These are phyloP conservation scores for Cylindrotheca fusiformis DNA, from an alignment of 108 stramenopile species.

Conservation along the genomic window DNA sequence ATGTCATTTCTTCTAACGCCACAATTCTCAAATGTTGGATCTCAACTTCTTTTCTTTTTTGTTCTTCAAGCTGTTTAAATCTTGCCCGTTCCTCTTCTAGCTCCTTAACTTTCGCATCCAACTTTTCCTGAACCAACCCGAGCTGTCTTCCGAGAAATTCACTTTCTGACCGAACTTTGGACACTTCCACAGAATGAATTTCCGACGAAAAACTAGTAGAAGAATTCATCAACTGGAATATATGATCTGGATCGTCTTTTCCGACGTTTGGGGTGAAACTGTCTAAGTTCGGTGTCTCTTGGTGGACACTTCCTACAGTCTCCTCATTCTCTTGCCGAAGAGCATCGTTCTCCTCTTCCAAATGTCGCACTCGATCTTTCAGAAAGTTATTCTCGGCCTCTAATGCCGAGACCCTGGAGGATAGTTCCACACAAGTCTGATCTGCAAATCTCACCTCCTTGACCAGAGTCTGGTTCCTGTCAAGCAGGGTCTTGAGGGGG, in stretches of 20 bases:
- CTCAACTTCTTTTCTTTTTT: constrained; percentile 1
- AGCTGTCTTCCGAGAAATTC: constrained; percentile 27
- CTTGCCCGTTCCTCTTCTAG: constrained; percentile 16
- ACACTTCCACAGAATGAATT: constrained; percentile 3
- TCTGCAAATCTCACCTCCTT: constrained; percentile 86
- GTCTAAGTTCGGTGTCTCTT: too few species aligned
- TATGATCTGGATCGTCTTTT: too few species aligned
- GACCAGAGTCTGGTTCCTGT: constrained; percentile 77
- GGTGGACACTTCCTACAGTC: too few species aligned
- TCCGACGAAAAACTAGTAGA: too few species aligned
- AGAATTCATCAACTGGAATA: too few species aligned
- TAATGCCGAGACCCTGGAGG: constrained; percentile 24
- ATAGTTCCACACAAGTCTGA: constrained; percentile 82
- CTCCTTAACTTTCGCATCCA: constrained; percentile 13
- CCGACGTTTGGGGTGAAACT: too few species aligned
- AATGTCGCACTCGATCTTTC: constrained; percentile 8
- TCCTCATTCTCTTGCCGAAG: neutral
- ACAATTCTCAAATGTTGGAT: neutral
- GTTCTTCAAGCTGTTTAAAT: neutral
- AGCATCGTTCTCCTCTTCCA: constrained; percentile 13
- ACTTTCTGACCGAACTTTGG: constrained; percentile 14
- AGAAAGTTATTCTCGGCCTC: constrained; percentile 19
- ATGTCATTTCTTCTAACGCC: neutral
- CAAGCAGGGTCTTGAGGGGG: constrained; percentile 41
- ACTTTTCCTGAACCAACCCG: constrained; percentile 21